Conservation (phyloP, 305 asterid genomes). For the Petunia hybrid region DNA sequence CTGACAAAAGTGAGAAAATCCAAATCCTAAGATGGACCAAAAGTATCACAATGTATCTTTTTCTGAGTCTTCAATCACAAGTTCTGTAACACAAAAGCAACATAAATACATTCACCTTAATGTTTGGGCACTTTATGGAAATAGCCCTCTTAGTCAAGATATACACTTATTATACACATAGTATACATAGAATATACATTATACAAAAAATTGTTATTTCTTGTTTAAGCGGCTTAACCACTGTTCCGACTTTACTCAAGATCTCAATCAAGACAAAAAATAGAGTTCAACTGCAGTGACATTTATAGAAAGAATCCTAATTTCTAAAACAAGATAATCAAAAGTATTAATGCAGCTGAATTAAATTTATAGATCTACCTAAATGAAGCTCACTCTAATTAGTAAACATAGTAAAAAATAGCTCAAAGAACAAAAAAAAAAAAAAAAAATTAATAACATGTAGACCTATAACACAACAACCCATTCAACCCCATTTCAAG, state of each 20-base stretch:
- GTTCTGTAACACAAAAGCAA: slow-evolving; percentile 18
- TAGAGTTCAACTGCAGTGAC: background rate
- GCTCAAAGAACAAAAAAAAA: background rate
- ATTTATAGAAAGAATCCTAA: background rate
- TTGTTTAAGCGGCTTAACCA: no score
- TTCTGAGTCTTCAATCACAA: slow-evolving; percentile 13
- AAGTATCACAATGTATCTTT: slow-evolving; percentile 15
- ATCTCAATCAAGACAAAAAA: background rate
- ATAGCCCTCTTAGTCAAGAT: no score
- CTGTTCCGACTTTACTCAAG: background rate
- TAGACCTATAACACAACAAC: slow-evolving; percentile 28
- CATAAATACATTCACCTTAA: background rate
- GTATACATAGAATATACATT: no score
- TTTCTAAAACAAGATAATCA: slow-evolving; percentile 28
- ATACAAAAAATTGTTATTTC: no score
- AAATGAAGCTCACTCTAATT: slow-evolving; percentile 17
- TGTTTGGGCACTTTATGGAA: no score
- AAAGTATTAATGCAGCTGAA: background rate
- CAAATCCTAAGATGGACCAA: slow-evolving; percentile 27
- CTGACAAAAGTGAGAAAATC: slow-evolving; percentile 29
- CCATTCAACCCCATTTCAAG: background rate
- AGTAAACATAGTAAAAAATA: slow-evolving; percentile 8
- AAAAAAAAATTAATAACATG: slow-evolving; percentile 32
- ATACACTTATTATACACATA: no score
- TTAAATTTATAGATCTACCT: background rate